Evolutionary conservation across 768 basidiomycete genomes (phyloP), one percentile per base, ranked within the genome.

Genomic region (Tubosaeta sp.): DNA sequence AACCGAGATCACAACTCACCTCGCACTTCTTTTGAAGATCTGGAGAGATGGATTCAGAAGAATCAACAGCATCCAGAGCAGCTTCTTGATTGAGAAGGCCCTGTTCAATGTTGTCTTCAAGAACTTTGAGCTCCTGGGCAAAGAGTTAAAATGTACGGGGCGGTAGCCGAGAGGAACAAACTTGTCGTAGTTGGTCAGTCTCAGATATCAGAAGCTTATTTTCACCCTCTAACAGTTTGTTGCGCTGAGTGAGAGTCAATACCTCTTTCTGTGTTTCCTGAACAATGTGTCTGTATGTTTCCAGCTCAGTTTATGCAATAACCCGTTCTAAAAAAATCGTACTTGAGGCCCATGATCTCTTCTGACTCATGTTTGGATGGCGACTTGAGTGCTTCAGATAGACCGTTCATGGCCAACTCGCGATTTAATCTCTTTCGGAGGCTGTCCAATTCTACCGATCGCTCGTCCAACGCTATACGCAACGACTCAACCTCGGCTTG

Each of bases 191-290:
- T 64, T 88, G 85, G 52, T 84, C 81, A 14, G 69, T 64, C 46
- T 71, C 67, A 11, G 83, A 76, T 26, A 78, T 61, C 34, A 94
- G 72, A 12, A 85, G 69, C 57, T 78, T 78, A 62, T 93, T 92
- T 71, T 92, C 91, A 11, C 85, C 80, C 65, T 85, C 83, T 39
- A 94, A 65, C n/a, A 85, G 65, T 60, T 86, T 84, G 65, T 82
- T 83, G 54, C 79, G 79, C 54, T 90, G 86, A 7, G 77, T 69
- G 1, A 79, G 65, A 25, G 76, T 71, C 3, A 81, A 64, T 59
- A 83, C 89, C 69, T 97, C 94, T 60, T 88, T 86, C 63, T 90
- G 88, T 37, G 97, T 75, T 59, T 93, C 88, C 64, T 91, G 86
- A 19, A 97, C 83, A 60, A 97, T 91, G 61, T 91, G 86, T 69